Conservation (phyloP, 129 eudicot genomes). For the Arctium lappa region DNA sequence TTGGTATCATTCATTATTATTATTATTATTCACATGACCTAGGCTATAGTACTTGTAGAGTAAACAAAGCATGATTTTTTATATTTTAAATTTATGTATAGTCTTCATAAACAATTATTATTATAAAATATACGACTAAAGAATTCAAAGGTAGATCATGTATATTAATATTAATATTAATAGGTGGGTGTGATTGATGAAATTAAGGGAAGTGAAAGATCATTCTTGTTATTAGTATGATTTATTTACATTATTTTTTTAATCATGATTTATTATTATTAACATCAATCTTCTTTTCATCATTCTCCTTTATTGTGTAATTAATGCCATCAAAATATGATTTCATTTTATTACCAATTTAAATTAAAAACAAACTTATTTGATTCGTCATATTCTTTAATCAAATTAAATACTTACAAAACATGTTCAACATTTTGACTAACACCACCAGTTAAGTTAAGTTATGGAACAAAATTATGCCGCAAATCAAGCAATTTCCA, state of each 20-base stretch:
- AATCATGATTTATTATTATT: no score
- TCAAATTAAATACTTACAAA: neutral
- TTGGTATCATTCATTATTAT: no score
- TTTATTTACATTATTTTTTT: no score
- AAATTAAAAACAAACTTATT: neutral
- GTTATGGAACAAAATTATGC: constrained; percentile 17
- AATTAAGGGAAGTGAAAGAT: constrained; percentile 23
- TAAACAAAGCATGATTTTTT: neutral
- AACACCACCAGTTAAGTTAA: neutral
- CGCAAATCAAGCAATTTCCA: constrained; percentile 29
- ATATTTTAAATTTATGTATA: no score
- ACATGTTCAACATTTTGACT: constrained; percentile 13
- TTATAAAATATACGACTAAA: neutral
- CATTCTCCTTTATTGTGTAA: neutral
- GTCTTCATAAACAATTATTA: neutral
- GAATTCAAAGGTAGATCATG: neutral
- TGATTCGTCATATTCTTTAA: neutral
- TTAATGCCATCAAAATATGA: neutral
- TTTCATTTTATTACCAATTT: neutral
- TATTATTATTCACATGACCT: neutral
- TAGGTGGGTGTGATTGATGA: constrained; percentile 12
- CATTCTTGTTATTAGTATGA: no score
- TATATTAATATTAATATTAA: no score
- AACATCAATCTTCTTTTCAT: no score
- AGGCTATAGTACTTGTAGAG: no score